phyloP scores from a whole-genome alignment of 805 yeast species.

The Ogataea dorogensis region DNA sequence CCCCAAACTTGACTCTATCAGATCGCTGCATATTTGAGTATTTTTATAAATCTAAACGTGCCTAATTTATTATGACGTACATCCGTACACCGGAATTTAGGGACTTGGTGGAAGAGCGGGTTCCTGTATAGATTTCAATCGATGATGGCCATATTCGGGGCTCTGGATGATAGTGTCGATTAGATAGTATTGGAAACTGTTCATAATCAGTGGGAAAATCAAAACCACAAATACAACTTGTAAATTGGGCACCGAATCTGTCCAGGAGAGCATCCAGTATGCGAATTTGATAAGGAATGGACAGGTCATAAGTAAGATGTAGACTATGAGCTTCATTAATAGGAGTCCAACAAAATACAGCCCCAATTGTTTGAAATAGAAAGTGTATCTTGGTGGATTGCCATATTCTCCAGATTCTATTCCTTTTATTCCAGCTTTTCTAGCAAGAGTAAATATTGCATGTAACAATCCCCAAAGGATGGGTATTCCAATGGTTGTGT shows the following conservation, averaged over 20 bases:
- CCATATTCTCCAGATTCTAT: slow-evolving; percentile 64
- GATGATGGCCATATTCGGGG: slow-evolving; percentile 36
- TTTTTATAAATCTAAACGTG: slow-evolving; percentile 4
- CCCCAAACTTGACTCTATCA: background rate
- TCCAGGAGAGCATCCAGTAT: slow-evolving; percentile 77
- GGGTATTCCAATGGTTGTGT: slow-evolving; percentile 92
- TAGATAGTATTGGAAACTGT: slow-evolving; percentile 69
- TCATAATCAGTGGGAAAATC: slow-evolving; percentile 71
- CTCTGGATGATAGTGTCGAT: slow-evolving; percentile 73
- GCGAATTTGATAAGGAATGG: slow-evolving; percentile 72
- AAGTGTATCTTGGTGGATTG: slow-evolving; percentile 56
- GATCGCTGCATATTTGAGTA: slow-evolving; percentile 1
- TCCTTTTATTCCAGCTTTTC: slow-evolving; percentile 43
- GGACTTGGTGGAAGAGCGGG: background rate
- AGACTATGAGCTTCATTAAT: slow-evolving; percentile 56
- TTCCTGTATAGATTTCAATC: slow-evolving; percentile 13
- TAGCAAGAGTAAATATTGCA: slow-evolving; percentile 47
- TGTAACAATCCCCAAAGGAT: slow-evolving; percentile 61
- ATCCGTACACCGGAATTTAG: slow-evolving; percentile 3
- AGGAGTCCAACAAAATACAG: slow-evolving; percentile 64
- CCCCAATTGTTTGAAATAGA: slow-evolving; percentile 68
- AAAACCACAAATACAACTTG: slow-evolving; percentile 88
- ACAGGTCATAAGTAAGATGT: slow-evolving; percentile 54
- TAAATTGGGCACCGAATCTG: slow-evolving; percentile 72
- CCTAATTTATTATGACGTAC: slow-evolving; percentile 1